phyloP scores from a whole-genome alignment of 306 rosid species.

The Inga leiocalycina region DNA sequence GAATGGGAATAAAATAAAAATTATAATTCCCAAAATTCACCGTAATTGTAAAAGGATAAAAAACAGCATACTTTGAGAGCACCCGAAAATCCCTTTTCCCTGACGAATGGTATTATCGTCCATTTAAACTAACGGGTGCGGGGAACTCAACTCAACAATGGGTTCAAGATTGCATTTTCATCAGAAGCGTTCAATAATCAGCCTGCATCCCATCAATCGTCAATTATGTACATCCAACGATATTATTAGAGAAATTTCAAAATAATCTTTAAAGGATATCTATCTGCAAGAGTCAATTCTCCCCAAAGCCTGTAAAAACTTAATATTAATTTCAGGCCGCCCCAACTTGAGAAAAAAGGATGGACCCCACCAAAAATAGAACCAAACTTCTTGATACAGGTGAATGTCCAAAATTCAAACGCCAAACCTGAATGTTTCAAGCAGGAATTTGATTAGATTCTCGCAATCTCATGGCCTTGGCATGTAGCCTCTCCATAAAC shows the following conservation, averaged over 20 bases:
- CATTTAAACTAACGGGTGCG: background rate
- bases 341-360: constrained; percentile 3
- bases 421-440: constrained; percentile 45
- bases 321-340: constrained; percentile 3
- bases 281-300: constrained; percentile 15
- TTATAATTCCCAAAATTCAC: background rate
- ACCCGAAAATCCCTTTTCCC: background rate
- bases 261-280: background rate
- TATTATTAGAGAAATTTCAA: constrained; percentile 32
- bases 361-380: constrained; percentile 11
- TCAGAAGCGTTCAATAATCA: background rate
- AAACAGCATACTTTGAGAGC: background rate
- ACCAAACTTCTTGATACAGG: constrained; percentile 25
- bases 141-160: background rate
- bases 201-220: background rate
- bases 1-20: background rate
- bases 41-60: background rate
- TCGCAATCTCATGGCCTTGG: constrained; percentile 58
- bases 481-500: constrained; percentile 77
- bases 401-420: constrained; percentile 31
- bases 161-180: background rate
- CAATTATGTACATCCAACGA: constrained; percentile 32
- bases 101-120: background rate
- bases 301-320: constrained; percentile 31
- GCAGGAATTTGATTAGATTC: constrained; percentile 47